Evolutionary conservation across 148 eudicot genomes (phyloP), one percentile per base, ranked within the genome.

Genomic region (Pharnaceum exiguum): DNA sequence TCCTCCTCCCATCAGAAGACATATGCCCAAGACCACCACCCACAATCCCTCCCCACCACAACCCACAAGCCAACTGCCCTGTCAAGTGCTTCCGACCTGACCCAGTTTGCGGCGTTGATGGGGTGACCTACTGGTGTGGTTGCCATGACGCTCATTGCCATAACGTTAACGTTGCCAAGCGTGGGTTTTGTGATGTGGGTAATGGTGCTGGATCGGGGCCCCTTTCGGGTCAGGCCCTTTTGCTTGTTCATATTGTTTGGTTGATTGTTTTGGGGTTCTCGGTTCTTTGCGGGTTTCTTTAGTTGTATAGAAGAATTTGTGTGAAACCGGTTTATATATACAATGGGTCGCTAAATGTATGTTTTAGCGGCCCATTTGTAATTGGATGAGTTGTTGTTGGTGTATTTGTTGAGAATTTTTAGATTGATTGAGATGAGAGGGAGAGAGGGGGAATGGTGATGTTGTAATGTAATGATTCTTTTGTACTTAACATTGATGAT

Each of bases 91-190:
- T 85, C 59, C 71, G 88, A 33, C 64, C 94, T 46, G 90, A 88
- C 65, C 96, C 98, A 18, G 96, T 91, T 7, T 91, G 98, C 58
- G 98, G 94, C 24, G 86, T 60, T 3, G 80, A 88, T 19, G 94
- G 90, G 27, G 84, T 88, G 10, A 91, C 96, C 0, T 88, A 88
- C 70, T 91, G 98, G 98, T 91, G 98, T 67, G 98, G 98, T 24
- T 91, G 98, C 67, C 56, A 76, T 0, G 96, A 91, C 30, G 98
- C 98, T 2, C 67, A 36, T 19, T 93, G 98, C 12, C 82, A 88
- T 4, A 95, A 95, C 8, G 55, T 74, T 5, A 71, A 75, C 1
- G 96, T 93, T 10, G 79, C 51, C 7, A 88, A 83, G 46, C 5
- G 60, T 9, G 98, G 98, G 44, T 85, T 65, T 18, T 93, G 98